These are phyloP conservation scores for Cystobasidiaceae sp. DNA, from an alignment of 1,284 basidiomycete species.

Conservation along the genomic window DNA sequence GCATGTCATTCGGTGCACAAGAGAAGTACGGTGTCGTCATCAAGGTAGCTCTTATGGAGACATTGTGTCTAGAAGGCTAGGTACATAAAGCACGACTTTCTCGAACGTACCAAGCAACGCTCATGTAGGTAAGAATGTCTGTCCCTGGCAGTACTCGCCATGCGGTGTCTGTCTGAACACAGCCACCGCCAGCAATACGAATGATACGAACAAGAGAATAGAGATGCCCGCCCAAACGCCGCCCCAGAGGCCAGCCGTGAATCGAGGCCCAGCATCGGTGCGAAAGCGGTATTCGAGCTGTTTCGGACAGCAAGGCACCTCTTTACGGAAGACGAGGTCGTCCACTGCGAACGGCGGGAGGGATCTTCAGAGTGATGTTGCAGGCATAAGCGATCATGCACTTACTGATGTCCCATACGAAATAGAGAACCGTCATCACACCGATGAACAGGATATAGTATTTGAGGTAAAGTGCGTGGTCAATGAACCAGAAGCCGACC, in stretches of 20 bases:
- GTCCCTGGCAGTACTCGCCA: slow-evolving; percentile 28
- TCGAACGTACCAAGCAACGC: not conserved
- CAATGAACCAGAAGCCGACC: slow-evolving; percentile 73
- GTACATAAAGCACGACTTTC: not conserved
- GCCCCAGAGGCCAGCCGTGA: not conserved
- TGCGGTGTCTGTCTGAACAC: slow-evolving; percentile 32
- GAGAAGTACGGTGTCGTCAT: no score
- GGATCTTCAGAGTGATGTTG: not conserved
- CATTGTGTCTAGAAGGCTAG: not conserved
- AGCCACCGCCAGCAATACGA: slow-evolving; percentile 24
- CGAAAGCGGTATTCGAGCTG: slow-evolving; percentile 18
- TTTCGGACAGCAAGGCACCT: slow-evolving; percentile 12
- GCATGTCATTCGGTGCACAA: no score
- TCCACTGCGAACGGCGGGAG: slow-evolving; percentile 11
- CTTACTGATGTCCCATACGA: slow-evolving; percentile 62
- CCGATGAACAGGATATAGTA: slow-evolving; percentile 76
- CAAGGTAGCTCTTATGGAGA: no score
- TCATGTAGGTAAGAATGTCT: slow-evolving; percentile 31
- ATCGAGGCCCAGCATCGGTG: slow-evolving; percentile 1
- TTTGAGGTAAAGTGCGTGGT: slow-evolving; percentile 60
- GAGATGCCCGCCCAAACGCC: slow-evolving; percentile 16
- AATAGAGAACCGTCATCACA: slow-evolving; percentile 86
- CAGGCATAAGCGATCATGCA: not conserved
- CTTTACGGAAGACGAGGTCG: slow-evolving; percentile 31
- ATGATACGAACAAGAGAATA: slow-evolving; percentile 26